Evolutionary conservation across 208 protist species (phyloP), one percentile per base, ranked within the genome.

Genomic region (Herpetomonas muscarum): DNA sequence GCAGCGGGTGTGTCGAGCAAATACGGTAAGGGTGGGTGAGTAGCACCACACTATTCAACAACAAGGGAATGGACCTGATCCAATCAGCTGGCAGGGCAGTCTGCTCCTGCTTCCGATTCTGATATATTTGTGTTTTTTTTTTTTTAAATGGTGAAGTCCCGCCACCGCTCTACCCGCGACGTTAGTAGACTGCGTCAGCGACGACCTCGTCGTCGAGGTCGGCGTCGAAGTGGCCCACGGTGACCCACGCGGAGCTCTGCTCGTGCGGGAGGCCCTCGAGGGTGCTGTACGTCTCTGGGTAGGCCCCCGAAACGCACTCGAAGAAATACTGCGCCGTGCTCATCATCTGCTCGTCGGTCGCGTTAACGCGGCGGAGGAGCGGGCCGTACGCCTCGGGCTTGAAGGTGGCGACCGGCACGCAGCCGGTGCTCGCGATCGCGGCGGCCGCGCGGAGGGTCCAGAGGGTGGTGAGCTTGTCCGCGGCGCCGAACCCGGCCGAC

Each of bases 201-300:
- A 73, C 66, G 34, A 84, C 55, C 61, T 95, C 89, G 48, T 95
- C 89, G 32, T 95, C 89, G 5, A 95, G 73, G 60, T 95, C 89
- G 3, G 89, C 89, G 48, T 95, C 89, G 45, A 93, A 95, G 37
- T 76, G 67, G 22, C 81, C 81, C 13, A 78, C 64, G 19, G 67
- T 34, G 28, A 51, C 59, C 87, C 87, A 94, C 67, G 81, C 70
- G 6, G 70, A 52, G 74, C 83, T 92, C 39, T 37, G 56, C 26
- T 84, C 82, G n/a, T 61, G 76, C 10, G 69, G 66, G 34, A 81
- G 49, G 21, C 72, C 67, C 26, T 76, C 76, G 37, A 90, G 6
- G 41, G 61, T 30, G 28, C 29, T 17, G 31, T 55, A 26, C 24
- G 56, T 45, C 1, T 46, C 34, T 24, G 85, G 85, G 60, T 82